Conservation (phyloP, 1,139 yeast species). For the Blastobotrys ciferrii region DNA sequence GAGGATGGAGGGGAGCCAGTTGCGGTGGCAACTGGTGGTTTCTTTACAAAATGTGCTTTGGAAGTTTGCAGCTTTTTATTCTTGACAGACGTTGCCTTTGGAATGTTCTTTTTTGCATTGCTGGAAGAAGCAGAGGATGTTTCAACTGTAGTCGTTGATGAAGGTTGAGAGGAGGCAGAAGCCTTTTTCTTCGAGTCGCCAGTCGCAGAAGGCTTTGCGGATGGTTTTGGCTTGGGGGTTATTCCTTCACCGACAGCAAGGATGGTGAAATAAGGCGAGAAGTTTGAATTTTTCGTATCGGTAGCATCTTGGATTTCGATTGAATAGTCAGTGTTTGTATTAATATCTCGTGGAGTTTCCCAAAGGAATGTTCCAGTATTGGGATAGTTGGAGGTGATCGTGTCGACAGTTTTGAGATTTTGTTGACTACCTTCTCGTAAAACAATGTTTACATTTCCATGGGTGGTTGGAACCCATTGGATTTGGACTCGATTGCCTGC, state of each 20-base stretch:
- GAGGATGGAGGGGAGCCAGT: slow-evolving; percentile 17
- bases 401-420: slow-evolving; percentile 26
- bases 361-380: slow-evolving; percentile 35
- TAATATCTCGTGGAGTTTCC: slow-evolving; percentile 28
- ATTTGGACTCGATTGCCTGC: slow-evolving; percentile 28
- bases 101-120: slow-evolving; percentile 10
- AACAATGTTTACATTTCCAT: slow-evolving; percentile 32
- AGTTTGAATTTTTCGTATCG: slow-evolving; percentile 28
- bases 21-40: slow-evolving; percentile 15
- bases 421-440: slow-evolving; percentile 32
- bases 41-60: slow-evolving; percentile 2
- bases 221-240: slow-evolving; percentile 18
- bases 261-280: slow-evolving; percentile 35
- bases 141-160: slow-evolving; percentile 26
- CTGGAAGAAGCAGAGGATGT: slow-evolving; percentile 17
- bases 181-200: not conserved
- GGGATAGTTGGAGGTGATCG: slow-evolving; percentile 31
- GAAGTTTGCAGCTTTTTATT: not conserved
- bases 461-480: slow-evolving; percentile 32
- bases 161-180: not conserved
- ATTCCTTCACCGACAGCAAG: slow-evolving; percentile 28
- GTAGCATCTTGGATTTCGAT: slow-evolving; percentile 35
- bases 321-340: slow-evolving; percentile 34
- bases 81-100: not conserved
- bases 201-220: not conserved